Percentiles rank a stretch among this genome's conserved stretches.
Conservation (phyloP, 2,329 filamentous ascomycete genomes). For the Aspergillus japonicus region DNA sequence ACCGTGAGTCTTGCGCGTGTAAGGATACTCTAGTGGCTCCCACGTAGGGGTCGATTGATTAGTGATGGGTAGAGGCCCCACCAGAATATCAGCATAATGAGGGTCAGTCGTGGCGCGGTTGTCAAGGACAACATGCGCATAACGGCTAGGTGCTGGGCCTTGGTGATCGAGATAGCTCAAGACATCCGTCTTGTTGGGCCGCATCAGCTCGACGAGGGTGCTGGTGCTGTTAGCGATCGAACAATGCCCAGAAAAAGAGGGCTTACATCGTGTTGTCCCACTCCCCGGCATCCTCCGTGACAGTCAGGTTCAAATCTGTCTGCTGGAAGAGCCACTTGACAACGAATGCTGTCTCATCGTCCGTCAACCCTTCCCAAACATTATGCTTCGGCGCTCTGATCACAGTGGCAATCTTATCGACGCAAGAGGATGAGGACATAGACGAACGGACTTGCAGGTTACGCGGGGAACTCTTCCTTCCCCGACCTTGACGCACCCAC, state of each 20-base stretch:
- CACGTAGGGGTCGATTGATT: slow-evolving; percentile 4
- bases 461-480: too few species aligned
- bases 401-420: not conserved
- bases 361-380: slow-evolving; percentile 13
- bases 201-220: slow-evolving; percentile 12
- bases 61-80: slow-evolving; percentile 12
- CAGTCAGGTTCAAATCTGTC: slow-evolving; percentile 11
- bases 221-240: not conserved
- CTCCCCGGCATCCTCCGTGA: slow-evolving; percentile 9
- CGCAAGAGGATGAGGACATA: not conserved
- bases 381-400: slow-evolving; percentile 11
- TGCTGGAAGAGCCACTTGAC: slow-evolving; percentile 13
- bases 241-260: not conserved
- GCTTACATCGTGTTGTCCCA: slow-evolving; percentile 17
- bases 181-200: slow-evolving; percentile 13
- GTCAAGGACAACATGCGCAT: slow-evolving; percentile 14
- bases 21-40: slow-evolving; percentile 11
- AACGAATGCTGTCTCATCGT: slow-evolving; percentile 13
- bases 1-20: slow-evolving; percentile 13
- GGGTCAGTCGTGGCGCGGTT: slow-evolving; percentile 12
- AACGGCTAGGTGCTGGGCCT: not conserved
- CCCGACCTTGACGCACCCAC: too few species aligned
- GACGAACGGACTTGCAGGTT: too few species aligned
- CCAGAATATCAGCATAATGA: slow-evolving; percentile 12
- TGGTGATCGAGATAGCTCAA: slow-evolving; percentile 9